Percentiles rank a stretch among this genome's conserved stretches.
These are phyloP conservation scores for Lactarius trivialis DNA, from an alignment of 768 basidiomycete genomes.

Conservation along the genomic window DNA sequence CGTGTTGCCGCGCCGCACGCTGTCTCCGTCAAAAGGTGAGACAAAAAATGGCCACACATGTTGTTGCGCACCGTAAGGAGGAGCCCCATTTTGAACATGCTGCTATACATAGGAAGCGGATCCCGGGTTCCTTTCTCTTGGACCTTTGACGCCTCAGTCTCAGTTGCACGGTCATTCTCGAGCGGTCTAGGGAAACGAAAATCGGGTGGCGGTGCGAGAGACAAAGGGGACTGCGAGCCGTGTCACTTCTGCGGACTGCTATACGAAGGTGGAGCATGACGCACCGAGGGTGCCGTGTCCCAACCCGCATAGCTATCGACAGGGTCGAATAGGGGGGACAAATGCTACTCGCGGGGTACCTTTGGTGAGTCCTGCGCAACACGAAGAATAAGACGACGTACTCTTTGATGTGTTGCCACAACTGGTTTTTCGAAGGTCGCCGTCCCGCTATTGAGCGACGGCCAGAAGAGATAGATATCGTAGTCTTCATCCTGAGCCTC, in stretches of 20 bases:
- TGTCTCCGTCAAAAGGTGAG: not conserved
- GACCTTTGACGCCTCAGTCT: not conserved
- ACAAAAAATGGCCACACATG: too few relatives aligned
- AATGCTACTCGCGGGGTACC: not conserved
- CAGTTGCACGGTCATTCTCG: not conserved
- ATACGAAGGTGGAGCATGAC: not conserved
- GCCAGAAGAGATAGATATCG: slow-evolving; percentile 21
- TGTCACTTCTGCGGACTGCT: not conserved
- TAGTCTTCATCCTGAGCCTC: slow-evolving; percentile 19
- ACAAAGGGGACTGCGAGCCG: slow-evolving; percentile 1
- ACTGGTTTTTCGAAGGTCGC: not conserved
- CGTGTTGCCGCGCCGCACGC: slow-evolving; percentile 8
- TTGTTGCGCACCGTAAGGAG: slow-evolving; percentile 9
- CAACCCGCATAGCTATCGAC: slow-evolving; percentile 4
- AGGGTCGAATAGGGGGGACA: not conserved
- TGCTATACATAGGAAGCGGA: slow-evolving; percentile 7
- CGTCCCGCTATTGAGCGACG: slow-evolving; percentile 10
- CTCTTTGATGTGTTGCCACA: slow-evolving; percentile 1
- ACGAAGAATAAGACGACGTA: not conserved
- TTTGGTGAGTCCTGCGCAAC: not conserved
- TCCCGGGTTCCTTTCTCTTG: not conserved
- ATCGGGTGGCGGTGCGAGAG: not conserved
- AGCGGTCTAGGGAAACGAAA: not conserved
- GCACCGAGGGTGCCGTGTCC: slow-evolving; percentile 9
- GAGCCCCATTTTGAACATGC: slow-evolving; percentile 19